Conservation (phyloP, 345 rosid species). For the Erysimum cheiranthoides region DNA sequence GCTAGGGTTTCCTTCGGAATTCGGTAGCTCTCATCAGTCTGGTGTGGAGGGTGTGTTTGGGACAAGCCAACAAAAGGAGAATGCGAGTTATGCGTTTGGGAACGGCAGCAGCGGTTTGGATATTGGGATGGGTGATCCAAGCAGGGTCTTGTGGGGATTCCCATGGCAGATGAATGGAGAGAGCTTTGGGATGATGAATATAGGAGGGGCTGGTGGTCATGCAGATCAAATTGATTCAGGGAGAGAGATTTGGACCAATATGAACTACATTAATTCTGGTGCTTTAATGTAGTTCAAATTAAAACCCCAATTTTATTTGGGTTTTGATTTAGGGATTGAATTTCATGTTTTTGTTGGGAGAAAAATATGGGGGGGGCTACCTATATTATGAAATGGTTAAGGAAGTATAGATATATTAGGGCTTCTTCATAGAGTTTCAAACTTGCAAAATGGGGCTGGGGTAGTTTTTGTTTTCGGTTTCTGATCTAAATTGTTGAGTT, state of each 20-base stretch:
- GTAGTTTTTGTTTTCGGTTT: neutral
- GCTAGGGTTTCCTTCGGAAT: slow-evolving; percentile 53
- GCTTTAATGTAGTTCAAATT: slow-evolving; percentile 45
- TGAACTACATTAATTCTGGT: slow-evolving; percentile 54
- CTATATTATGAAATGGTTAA: slow-evolving; percentile 22
- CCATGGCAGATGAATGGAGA: slow-evolving; percentile 82
- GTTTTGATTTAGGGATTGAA: slow-evolving; percentile 42
- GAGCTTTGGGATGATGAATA: slow-evolving; percentile 42
- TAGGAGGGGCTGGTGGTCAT: slow-evolving; percentile 43
- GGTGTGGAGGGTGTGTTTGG: slow-evolving; percentile 41
- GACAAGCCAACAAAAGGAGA: slow-evolving; percentile 27
- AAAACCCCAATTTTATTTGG: slow-evolving; percentile 37
- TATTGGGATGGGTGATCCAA: slow-evolving; percentile 48
- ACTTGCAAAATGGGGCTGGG: slow-evolving; percentile 36
- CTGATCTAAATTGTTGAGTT: slow-evolving; percentile 30
- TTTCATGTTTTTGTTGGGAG: slow-evolving; percentile 20
- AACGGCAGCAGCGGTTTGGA: slow-evolving; percentile 49
- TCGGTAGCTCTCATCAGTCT: slow-evolving; percentile 41
- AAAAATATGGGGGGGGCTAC: neutral
- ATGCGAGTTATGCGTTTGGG: slow-evolving; percentile 36
- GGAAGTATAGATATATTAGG: slow-evolving; percentile 35
- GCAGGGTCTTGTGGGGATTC: slow-evolving; percentile 61
- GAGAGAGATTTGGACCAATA: slow-evolving; percentile 59
- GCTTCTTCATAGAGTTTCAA: slow-evolving; percentile 33
- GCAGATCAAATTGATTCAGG: slow-evolving; percentile 54